Conservation (phyloP, 1,284 basidiomycete genomes). For the Polyporus tsugae region DNA sequence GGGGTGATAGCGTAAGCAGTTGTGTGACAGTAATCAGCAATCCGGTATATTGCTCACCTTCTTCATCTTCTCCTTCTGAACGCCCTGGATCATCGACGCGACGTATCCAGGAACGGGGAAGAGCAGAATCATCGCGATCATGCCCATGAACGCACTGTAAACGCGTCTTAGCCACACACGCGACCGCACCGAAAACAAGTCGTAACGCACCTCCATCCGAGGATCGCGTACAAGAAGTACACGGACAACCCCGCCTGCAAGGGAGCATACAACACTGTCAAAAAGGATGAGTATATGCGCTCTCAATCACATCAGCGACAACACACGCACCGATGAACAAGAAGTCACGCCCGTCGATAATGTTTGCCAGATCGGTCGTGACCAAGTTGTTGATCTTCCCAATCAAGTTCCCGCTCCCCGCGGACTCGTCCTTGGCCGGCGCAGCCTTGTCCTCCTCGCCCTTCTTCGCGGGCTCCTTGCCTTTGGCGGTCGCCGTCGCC, state of each 20-base stretch:
- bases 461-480: constrained; percentile 36
- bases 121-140: constrained; percentile 56
- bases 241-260: constrained; percentile 48
- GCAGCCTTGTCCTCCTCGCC: constrained; percentile 26
- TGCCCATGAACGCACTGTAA: constrained; percentile 54
- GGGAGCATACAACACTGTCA: constrained; percentile 43
- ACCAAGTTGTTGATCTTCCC: constrained; percentile 58
- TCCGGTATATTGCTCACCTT: constrained; percentile 27
- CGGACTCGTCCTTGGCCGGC: constrained; percentile 10
- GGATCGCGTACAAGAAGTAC: constrained; percentile 52
- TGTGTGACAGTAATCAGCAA: not conserved
- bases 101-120: constrained; percentile 59
- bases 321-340: constrained; percentile 36
- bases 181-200: not conserved
- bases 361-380: constrained; percentile 45
- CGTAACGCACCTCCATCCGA: constrained; percentile 54
- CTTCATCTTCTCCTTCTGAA: constrained; percentile 39
- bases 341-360: constrained; percentile 46
- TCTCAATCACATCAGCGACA: not conserved
- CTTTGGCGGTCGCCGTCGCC: constrained; percentile 26
- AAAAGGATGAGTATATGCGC: constrained; percentile 21
- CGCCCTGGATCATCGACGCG: constrained; percentile 39
- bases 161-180: not conserved
- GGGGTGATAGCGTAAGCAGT: not conserved
- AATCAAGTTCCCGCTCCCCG: constrained; percentile 47